Conservation (phyloP, 176 grass and related monocot species). For the Dactylis glomerata region DNA sequence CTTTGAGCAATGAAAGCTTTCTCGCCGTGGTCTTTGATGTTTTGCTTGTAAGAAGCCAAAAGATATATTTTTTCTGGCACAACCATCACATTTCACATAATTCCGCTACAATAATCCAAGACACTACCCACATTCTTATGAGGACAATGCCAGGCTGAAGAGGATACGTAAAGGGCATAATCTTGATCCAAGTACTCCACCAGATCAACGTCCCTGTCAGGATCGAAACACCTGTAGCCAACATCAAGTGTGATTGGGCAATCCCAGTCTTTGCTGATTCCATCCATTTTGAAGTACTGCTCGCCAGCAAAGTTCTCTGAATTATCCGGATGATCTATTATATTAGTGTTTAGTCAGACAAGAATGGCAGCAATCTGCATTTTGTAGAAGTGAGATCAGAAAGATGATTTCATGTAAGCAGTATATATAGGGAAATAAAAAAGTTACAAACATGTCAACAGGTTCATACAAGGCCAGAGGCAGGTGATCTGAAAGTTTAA, state of each 20-base stretch:
- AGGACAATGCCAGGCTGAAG: background rate
- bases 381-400: background rate
- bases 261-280: background rate
- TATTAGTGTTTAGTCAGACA: background rate
- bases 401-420: background rate
- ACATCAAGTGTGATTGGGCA: background rate
- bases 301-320: background rate
- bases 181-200: background rate
- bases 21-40: too few species aligned
- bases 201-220: slow-evolving; percentile 15
- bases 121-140: background rate
- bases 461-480: background rate
- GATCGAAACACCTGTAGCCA: slow-evolving; percentile 22
- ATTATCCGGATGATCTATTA: slow-evolving; percentile 18
- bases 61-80: too few species aligned
- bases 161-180: background rate
- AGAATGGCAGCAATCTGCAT: background rate
- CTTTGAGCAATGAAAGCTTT: too few species aligned
- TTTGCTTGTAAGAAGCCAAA: too few species aligned
- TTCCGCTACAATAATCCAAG: background rate
- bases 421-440: background rate
- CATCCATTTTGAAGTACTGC: background rate
- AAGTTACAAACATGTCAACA: background rate
- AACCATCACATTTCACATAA: background rate
- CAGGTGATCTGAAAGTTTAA: background rate